Conservation (phyloP, 345 rosid species). For the Aquilaria malaccensis region DNA sequence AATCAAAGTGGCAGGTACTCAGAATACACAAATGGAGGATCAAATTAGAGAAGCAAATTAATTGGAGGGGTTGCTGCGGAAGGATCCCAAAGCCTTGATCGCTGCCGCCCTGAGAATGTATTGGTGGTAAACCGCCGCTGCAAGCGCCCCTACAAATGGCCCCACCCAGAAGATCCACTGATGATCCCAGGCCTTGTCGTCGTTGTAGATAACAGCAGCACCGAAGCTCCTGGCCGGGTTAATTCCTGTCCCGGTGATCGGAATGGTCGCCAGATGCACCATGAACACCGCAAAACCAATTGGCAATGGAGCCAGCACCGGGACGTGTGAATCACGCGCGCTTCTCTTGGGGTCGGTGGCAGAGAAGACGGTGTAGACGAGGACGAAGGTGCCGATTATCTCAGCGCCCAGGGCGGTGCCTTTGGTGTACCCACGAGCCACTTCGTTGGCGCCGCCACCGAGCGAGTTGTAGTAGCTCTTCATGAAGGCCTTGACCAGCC, state of each 20-base stretch:
- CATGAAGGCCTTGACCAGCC: constrained; percentile 79
- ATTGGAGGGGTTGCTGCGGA: constrained; percentile 57
- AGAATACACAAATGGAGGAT: too few species aligned
- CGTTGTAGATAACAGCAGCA: constrained; percentile 67
- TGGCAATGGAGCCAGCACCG: constrained; percentile 82
- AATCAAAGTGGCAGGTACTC: too few species aligned
- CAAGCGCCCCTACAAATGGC: constrained; percentile 65
- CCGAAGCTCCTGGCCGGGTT: constrained; percentile 81
- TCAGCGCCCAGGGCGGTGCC: constrained; percentile 82
- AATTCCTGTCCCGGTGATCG: constrained; percentile 75
- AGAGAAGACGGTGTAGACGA: constrained; percentile 15
- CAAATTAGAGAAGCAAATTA: constrained; percentile 4
- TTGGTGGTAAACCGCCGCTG: constrained; percentile 67
- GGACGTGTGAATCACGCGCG: constrained; percentile 86
- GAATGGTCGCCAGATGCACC: constrained; percentile 78
- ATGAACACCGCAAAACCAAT: constrained; percentile 77
- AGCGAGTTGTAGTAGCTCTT: constrained; percentile 40
- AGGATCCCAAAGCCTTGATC: constrained; percentile 60
- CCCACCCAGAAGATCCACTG: constrained; percentile 94
- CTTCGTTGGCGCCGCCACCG: constrained; percentile 66
- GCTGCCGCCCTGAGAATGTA: constrained; percentile 63
- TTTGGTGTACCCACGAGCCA: constrained; percentile 44
- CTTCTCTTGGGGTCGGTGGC: constrained; percentile 89
- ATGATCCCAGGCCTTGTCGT: constrained; percentile 55
- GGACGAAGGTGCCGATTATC: constrained; percentile 21